Percentiles rank a stretch among this genome's conserved stretches.
phyloP scores from a whole-genome alignment of 2,329 filamentous ascomycete species.

The Diaporthe velutina region DNA sequence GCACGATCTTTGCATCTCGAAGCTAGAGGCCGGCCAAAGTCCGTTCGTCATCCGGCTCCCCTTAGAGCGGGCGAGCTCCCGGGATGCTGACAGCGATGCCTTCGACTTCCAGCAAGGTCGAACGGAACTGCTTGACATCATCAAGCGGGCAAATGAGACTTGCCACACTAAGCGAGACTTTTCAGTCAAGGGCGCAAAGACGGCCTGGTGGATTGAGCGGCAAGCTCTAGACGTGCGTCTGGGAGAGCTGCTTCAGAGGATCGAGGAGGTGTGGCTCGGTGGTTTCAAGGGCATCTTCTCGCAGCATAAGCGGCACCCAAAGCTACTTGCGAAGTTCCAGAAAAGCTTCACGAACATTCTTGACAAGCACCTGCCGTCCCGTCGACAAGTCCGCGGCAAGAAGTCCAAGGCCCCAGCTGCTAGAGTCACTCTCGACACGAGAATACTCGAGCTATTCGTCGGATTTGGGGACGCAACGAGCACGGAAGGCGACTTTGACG shows the following conservation, averaged over 20 bases:
- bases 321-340: slow-evolving; percentile 81
- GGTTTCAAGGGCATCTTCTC: slow-evolving; percentile 97
- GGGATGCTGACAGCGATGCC: slow-evolving; percentile 81
- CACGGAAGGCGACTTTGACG: slow-evolving; percentile 81
- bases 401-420: slow-evolving; percentile 57
- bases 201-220: slow-evolving; percentile 90
- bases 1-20: slow-evolving; percentile 91
- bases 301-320: slow-evolving; percentile 72
- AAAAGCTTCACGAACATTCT: slow-evolving; percentile 83
- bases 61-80: slow-evolving; percentile 83
- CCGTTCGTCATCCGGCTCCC: slow-evolving; percentile 92
- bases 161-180: slow-evolving; percentile 82
- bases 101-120: slow-evolving; percentile 88
- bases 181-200: slow-evolving; percentile 79
- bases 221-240: slow-evolving; percentile 84
- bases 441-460: slow-evolving; percentile 88
- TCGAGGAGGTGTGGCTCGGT: slow-evolving; percentile 94
- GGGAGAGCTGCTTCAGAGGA: slow-evolving; percentile 82
- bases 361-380: slow-evolving; percentile 87
- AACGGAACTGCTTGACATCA: slow-evolving; percentile 84
- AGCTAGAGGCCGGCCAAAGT: slow-evolving; percentile 78
- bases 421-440: slow-evolving; percentile 64
- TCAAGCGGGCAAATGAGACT: slow-evolving; percentile 83
- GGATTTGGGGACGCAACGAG: slow-evolving; percentile 81
- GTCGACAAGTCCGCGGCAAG: slow-evolving; percentile 72